Evolutionary conservation across 2,329 filamentous ascomycete species (phyloP), one percentile per base, ranked within the genome.

Genomic region (Endoconidiophora laricicola): DNA sequence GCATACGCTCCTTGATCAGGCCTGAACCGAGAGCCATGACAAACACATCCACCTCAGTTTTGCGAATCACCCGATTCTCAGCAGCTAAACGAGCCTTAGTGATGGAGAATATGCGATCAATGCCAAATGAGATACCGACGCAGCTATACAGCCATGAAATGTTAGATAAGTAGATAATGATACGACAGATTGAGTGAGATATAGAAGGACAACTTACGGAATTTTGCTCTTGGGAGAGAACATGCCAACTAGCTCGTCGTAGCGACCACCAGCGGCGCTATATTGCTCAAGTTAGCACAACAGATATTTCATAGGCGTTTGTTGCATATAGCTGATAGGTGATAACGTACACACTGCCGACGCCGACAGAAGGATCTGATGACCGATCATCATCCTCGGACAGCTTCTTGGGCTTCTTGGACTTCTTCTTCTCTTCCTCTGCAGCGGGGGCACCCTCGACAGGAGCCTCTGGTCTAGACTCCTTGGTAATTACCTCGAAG

Each of bases 101-200:
- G 60, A 95, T 88, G 58, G 83, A 86, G 68, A 94, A 94, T 60
- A 96, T 95, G 58, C 90, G 81, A 65, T 96, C 90, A 45, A 95
- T 86, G 50, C 90, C 90, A 61, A 96, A 95, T 1, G 88, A 94
- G 57, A 94, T 84, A 48, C 63, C 63, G 7, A 66, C 64, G 46
- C 65, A 69, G 18, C 64, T 53, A 38, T 9, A 36, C 9, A 41
- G 26, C 24, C n/a, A 10, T 10, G 22, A 26, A 20, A 6, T 16
- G 48, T 46, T 16, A 33, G 9, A 22, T 29, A 22, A 14, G 6
- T 7, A 5, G 22, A 14, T 22, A 18, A 37, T 18, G 45, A 37
- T 14, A 12, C 6, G 16, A 24, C 2, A 38, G 22, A 29, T 16
- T 12, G 6, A 16, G 14, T 29, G 20, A 43, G 43, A 18, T 29